Percentiles rank a stretch among this genome's conserved stretches.
These are phyloP conservation scores for Spinacia oleracea DNA, from an alignment of 179 eudicot species.

Conservation along the genomic window DNA sequence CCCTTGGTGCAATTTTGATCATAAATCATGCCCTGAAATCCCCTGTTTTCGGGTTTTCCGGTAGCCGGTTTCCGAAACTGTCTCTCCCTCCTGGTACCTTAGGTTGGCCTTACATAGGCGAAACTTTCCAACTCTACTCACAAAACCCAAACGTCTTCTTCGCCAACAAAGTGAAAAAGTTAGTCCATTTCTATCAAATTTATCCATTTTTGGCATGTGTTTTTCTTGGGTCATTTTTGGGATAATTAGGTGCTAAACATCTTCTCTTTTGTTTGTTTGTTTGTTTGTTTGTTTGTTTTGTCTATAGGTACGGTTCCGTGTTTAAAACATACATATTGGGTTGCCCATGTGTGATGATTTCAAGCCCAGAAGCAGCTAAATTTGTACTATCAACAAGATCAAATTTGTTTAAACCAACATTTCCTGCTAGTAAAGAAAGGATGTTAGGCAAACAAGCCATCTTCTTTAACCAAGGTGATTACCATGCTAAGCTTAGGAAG, in stretches of 20 bases:
- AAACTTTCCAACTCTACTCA: constrained; percentile 71
- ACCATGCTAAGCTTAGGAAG: constrained; percentile 60
- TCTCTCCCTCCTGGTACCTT: constrained; percentile 70
- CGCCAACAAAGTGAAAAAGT: constrained; percentile 68
- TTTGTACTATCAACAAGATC: constrained; percentile 56
- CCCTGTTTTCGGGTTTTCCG: constrained; percentile 15
- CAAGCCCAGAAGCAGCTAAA: constrained; percentile 83
- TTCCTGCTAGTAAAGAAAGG: constrained; percentile 78
- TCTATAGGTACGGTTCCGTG: constrained; percentile 68
- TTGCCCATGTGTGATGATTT: constrained; percentile 89
- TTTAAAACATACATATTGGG: constrained; percentile 84
- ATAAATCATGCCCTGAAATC: constrained; percentile 33
- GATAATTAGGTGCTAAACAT: background rate
- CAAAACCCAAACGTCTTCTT: constrained; percentile 70
- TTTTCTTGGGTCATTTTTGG: background rate
- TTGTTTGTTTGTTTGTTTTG: constrained; percentile 5
- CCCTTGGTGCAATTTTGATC: constrained; percentile 23
- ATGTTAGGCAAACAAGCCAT: constrained; percentile 89
- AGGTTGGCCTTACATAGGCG: constrained; percentile 77
- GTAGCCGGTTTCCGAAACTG: constrained; percentile 32
- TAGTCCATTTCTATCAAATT: constrained; percentile 30
- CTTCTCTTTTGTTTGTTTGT: background rate
- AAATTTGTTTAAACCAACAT: constrained; percentile 77
- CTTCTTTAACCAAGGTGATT: constrained; percentile 81
- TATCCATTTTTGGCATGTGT: background rate